A percentile compares a stretch with the other conserved stretches of the same genome.
Evolutionary conservation across 2,329 filamentous ascomycete species (phyloP).

Genomic region (Mycosphaerelloides madeirae): DNA sequence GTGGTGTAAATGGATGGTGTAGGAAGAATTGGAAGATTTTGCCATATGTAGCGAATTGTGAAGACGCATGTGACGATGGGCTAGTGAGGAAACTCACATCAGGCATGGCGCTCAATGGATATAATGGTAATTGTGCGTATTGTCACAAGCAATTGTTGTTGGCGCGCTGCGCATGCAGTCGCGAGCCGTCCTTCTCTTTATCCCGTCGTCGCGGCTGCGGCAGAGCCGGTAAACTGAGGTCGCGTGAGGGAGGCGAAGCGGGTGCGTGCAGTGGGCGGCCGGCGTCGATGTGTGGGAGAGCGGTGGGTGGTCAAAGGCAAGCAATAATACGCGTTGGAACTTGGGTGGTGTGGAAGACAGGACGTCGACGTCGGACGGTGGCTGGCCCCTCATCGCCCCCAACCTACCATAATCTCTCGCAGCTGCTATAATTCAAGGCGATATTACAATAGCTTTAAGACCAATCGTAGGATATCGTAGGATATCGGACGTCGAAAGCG

Average conservation of each 20-base stretch:
- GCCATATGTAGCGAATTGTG: no score
- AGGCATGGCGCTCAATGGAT: slow-evolving; percentile 34
- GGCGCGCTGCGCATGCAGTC: slow-evolving; percentile 10
- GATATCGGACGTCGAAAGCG: no score
- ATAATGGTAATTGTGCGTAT: background rate
- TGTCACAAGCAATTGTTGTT: slow-evolving; percentile 9
- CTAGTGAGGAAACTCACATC: slow-evolving; percentile 30
- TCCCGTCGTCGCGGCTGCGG: slow-evolving; percentile 5
- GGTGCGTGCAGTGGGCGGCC: slow-evolving; percentile 1
- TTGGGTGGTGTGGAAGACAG: background rate
- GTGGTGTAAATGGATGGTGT: slow-evolving; percentile 1
- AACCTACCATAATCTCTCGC: no score
- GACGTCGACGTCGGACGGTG: no score
- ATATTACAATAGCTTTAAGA: no score
- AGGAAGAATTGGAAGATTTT: background rate
- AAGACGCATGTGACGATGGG: background rate
- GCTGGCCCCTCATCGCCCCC: no score
- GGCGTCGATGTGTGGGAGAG: background rate
- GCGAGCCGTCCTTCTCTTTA: slow-evolving; percentile 16
- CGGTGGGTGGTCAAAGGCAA: background rate
- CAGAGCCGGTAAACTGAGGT: slow-evolving; percentile 11
- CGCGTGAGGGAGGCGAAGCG: slow-evolving; percentile 5
- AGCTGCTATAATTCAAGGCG: no score
- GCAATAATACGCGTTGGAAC: background rate
- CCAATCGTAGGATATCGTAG: no score